Evolutionary conservation across 75 land plant species (phyloP), one percentile per base, ranked within the genome.

Genomic region (Sequoiadendron giganteum): DNA sequence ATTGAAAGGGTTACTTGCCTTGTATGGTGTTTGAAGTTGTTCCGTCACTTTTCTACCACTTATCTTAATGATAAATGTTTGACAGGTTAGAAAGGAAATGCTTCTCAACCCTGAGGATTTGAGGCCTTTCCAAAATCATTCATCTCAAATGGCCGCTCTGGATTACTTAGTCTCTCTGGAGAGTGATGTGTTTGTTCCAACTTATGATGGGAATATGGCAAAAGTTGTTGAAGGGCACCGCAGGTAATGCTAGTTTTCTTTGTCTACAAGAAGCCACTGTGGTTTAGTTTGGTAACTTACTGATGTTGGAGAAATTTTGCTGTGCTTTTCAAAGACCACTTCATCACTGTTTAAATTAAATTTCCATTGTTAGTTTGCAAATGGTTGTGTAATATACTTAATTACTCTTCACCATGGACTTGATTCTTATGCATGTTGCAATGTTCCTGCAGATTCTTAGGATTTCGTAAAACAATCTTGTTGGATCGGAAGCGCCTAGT

Each of bases 171-270:
- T 94, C 19, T 89, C 95, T 18, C 70, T 92, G 36, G 91, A 86
- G 21, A 94, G 95, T 87, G 91, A 94, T 65, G 93, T 94, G 55
- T 94, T 94, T 75, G 86, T 94, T 36, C 93, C 93, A 48, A 93
- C 90, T 32, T 94, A 92, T 88, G 92, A 94, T 89, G 95, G 95
- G 34, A 94, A 94, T 55, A 94, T 94, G 95, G 95, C 95, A 32
- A 94, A 91, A 76, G 92, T 91, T 68, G 94, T 93, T 49, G 91
- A 94, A 89, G 95, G 95, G 40, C 95, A 94, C 77, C 87, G 90
- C 39, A 90, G 92, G 89, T 91, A 85, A 82, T 45, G 38, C 77
- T 34, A 75, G 77, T 10, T 32, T 11, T 5, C 77, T 34, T 94
- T 93, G 90, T 39, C 86, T 91, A 15, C 49, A 45, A 82, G 47